Evolutionary conservation across 306 rosid species (phyloP), one percentile per base, ranked within the genome.

Genomic region (Biancaea sappan): DNA sequence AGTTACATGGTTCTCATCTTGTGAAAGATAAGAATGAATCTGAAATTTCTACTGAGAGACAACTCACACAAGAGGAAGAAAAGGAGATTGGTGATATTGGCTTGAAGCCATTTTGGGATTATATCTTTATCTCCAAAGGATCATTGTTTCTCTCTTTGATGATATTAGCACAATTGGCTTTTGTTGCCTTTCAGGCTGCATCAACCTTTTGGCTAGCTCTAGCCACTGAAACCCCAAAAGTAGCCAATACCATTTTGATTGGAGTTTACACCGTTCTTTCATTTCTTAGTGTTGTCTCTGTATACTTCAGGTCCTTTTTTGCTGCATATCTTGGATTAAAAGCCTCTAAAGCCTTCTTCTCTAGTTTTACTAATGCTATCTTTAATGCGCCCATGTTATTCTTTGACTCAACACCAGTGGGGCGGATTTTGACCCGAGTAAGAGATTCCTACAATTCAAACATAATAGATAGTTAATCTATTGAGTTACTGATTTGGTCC

Each of bases 191-290:
- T 26, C 94, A 90, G 59, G 75, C 81, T 46, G 78, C 69, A 46
- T 66, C 96, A 51, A 88, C 84, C 21, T 82, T 82, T 72, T 92
- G 96, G 98, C 86, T 92, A 40, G 94, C 98, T 74, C 44, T 85
- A 31, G 92, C 84, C 69, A 80, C 77, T 78, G 81, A 86, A 59
- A 56, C 82, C 44, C 89, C 92, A 21, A 76, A 75, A n/a, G 56
- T 92, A 59, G 81, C 81, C 31, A 77, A 47, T 65, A 71, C 19
- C 58, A 34, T 32, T 32, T 67, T 92, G 70, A 50, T 90, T 25
- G 91, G 86, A 14, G 77, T 90, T 41, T 92, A 90, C 24, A 15
- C 91, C 0, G 63, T 67, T 16, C 69, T 85, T 69, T 85, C 91
- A 8, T 43, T 82, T 57, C 60, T 83, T 40, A 69, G 90, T 60